phyloP scores from a whole-genome alignment of 2,329 filamentous ascomycete genomes.

The Colletotrichum lini region DNA sequence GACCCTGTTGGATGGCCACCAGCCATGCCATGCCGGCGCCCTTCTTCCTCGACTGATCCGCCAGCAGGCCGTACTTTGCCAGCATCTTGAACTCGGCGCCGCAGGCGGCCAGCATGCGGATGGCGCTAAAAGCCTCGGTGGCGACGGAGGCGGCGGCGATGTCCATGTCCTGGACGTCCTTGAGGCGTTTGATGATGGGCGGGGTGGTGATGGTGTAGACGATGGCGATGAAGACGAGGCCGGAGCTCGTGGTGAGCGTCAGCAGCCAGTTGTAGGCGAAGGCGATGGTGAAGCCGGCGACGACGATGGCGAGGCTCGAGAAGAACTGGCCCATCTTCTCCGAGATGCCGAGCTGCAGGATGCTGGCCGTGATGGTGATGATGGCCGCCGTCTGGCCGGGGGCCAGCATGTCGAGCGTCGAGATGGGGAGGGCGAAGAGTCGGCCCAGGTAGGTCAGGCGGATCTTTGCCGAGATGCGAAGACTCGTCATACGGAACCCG shows the following conservation, averaged over 20 bases:
- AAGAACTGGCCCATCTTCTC: conserved; percentile 63
- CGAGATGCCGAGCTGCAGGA: conserved; percentile 68
- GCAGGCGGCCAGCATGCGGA: conserved; percentile 60
- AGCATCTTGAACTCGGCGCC: conserved; percentile 56
- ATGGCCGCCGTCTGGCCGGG: conserved; percentile 65
- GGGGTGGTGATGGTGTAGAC: conserved; percentile 52
- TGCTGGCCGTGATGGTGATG: conserved; percentile 67
- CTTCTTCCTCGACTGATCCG: conserved; percentile 53
- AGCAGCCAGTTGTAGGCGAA: conserved; percentile 67
- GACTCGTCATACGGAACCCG: conserved; percentile 63
- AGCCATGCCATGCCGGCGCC: conserved; percentile 47
- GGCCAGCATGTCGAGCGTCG: conserved; percentile 63
- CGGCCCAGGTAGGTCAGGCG: conserved; percentile 64
- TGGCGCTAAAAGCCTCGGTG: conserved; percentile 57
- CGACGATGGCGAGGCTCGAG: conserved; percentile 56
- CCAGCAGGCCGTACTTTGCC: conserved; percentile 53
- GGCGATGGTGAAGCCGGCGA: conserved; percentile 64
- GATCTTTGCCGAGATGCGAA: conserved; percentile 64
- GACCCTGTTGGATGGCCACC: conserved; percentile 46
- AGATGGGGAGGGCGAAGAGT: conserved; percentile 64
- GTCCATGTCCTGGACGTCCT: conserved; percentile 54
- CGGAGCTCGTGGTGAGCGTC: conserved; percentile 64
- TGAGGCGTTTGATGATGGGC: conserved; percentile 50
- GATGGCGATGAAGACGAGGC: conserved; percentile 58
- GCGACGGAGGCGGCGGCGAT: conserved; percentile 55